These are phyloP conservation scores for Tillandsia leiboldiana DNA, from an alignment of 176 grass and related monocot species.

Conservation along the genomic window DNA sequence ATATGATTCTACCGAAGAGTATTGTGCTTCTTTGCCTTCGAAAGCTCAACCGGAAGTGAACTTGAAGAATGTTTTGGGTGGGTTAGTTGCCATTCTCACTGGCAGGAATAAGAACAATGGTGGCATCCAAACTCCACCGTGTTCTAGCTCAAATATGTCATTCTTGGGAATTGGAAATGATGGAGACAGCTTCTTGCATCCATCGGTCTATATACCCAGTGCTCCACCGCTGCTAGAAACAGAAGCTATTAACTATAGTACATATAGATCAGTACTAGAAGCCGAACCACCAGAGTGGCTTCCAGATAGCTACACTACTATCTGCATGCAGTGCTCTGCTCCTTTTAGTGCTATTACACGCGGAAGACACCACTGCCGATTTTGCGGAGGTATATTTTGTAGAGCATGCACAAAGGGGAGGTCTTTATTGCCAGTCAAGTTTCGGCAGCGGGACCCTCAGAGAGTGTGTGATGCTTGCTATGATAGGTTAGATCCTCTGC, in stretches of 20 bases:
- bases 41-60: conserved; percentile 43
- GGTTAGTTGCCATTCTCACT: conserved; percentile 44
- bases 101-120: conserved; percentile 19
- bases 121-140: conserved; percentile 20
- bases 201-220: conserved; percentile 64
- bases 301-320: conserved; percentile 51
- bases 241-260: conserved; percentile 42
- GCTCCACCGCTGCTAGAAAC: conserved; percentile 53
- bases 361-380: conserved; percentile 82
- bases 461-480: conserved; percentile 86
- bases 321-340: conserved; percentile 78
- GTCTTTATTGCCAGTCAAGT: conserved; percentile 66
- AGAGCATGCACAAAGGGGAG: conserved; percentile 56
- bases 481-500: conserved; percentile 73
- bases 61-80: conserved; percentile 44
- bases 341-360: conserved; percentile 54
- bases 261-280: conserved; percentile 47
- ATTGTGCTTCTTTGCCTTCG: conserved; percentile 10
- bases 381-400: conserved; percentile 81
- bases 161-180: conserved; percentile 49
- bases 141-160: conserved; percentile 42
- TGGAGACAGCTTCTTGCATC: conserved; percentile 55
- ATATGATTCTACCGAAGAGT: conserved; percentile 24
- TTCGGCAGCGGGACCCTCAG: conserved; percentile 53
- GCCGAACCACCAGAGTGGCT: conserved; percentile 78